These are phyloP conservation scores for Nevesoporus exiguus DNA, from an alignment of 768 basidiomycete genomes.

Conservation along the genomic window DNA sequence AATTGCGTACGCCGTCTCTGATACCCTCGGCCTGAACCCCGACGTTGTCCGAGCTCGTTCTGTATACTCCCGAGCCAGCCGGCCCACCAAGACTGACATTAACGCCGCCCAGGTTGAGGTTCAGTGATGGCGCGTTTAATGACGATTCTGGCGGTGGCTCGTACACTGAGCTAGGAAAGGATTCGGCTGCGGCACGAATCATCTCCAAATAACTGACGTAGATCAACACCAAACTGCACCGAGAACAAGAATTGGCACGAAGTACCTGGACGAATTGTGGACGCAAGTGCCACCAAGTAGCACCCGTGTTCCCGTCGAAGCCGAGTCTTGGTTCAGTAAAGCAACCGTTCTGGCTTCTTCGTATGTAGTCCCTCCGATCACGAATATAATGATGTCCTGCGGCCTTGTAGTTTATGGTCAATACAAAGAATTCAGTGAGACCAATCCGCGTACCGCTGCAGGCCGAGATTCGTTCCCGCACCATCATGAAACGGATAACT, in stretches of 20 bases:
- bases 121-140: constrained; percentile 73
- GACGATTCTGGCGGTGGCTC: constrained; percentile 75
- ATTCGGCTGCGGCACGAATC: constrained; percentile 68
- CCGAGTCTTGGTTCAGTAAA: constrained; percentile 79
- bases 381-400: constrained; percentile 94
- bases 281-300: constrained; percentile 92
- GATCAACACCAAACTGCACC: neutral
- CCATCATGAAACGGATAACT: constrained; percentile 89
- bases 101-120: constrained; percentile 88
- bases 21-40: constrained; percentile 84
- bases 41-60: constrained; percentile 70
- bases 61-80: constrained; percentile 78
- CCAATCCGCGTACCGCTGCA: constrained; percentile 56
- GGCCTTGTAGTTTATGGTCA: constrained; percentile 48
- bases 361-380: constrained; percentile 95
- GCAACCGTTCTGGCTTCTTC: constrained; percentile 88
- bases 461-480: constrained; percentile 58
- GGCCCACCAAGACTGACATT: constrained; percentile 92
- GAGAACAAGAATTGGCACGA: neutral
- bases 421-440: neutral
- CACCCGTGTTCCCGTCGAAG: constrained; percentile 64
- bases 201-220: constrained; percentile 78
- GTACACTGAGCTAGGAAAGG: constrained; percentile 62
- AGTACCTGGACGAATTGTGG: constrained; percentile 90
- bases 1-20: constrained; percentile 80